phyloP scores from a whole-genome alignment of 2,329 filamentous ascomycete species.

The Thielaviopsis musarum region DNA sequence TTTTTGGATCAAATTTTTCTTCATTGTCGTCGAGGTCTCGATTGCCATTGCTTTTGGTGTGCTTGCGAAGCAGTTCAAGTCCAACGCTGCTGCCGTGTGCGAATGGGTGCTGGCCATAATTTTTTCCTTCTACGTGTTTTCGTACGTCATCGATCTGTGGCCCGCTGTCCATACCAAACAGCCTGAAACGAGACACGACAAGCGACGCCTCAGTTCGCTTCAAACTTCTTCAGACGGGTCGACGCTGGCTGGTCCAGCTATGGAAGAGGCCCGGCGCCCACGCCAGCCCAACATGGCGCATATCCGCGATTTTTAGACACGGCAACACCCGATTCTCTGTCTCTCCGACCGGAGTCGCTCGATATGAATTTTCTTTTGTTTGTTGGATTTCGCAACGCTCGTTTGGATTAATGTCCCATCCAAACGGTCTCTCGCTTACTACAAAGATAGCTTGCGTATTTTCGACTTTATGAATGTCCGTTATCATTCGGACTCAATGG shows the following conservation, averaged over 20 bases:
- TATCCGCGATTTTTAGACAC: background rate
- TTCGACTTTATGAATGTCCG: background rate
- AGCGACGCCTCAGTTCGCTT: background rate
- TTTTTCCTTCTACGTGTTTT: constrained; percentile 76
- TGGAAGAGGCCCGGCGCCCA: background rate
- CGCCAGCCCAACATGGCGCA: background rate
- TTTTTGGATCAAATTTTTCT: constrained; percentile 76
- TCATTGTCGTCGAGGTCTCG: constrained; percentile 63
- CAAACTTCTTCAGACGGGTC: background rate
- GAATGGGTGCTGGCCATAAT: constrained; percentile 69
- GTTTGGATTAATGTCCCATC: background rate
- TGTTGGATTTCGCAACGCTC: background rate
- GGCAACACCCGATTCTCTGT: background rate
- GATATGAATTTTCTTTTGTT: background rate
- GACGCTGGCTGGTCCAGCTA: background rate
- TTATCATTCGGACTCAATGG: background rate
- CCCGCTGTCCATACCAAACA: constrained; percentile 52
- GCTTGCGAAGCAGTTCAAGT: constrained; percentile 26
- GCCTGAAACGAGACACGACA: constrained; percentile 5
- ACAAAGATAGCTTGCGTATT: background rate
- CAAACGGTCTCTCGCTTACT: background rate
- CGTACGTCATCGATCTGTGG: constrained; percentile 73
- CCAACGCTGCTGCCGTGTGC: constrained; percentile 52
- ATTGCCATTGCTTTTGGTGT: constrained; percentile 60
- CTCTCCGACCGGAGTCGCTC: too few relatives aligned